These are phyloP conservation scores for Falciphora oryzae DNA, from an alignment of 2,329 filamentous ascomycete species.

Conservation along the genomic window DNA sequence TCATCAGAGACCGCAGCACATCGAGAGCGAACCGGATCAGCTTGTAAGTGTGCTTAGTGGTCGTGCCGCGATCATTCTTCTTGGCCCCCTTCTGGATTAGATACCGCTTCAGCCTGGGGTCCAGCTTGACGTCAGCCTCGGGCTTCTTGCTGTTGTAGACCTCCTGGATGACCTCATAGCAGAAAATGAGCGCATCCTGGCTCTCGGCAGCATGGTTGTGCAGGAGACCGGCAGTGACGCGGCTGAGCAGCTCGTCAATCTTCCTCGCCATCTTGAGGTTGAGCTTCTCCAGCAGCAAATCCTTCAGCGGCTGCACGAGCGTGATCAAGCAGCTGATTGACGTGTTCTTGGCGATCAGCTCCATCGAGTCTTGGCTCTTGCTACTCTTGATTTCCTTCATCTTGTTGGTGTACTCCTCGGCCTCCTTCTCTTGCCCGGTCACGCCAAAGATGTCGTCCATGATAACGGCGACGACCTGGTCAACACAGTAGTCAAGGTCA, in stretches of 20 bases:
- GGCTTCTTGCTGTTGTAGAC: slow-evolving; percentile 63
- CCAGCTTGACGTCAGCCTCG: slow-evolving; percentile 46
- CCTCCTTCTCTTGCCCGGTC: slow-evolving; percentile 92
- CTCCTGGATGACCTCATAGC: slow-evolving; percentile 87
- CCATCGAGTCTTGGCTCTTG: slow-evolving; percentile 98
- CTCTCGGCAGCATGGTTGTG: slow-evolving; percentile 75
- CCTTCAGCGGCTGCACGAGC: slow-evolving; percentile 71
- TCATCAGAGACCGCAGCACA: slow-evolving; percentile 75
- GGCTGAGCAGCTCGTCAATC: slow-evolving; percentile 79
- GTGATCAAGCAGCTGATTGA: slow-evolving; percentile 69
- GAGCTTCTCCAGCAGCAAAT: slow-evolving; percentile 76
- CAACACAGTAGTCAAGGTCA: slow-evolving; percentile 82
- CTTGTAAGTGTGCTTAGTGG: slow-evolving; percentile 79
- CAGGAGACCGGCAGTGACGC: slow-evolving; percentile 76
- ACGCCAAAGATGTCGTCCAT: slow-evolving; percentile 98
- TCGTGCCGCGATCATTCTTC: slow-evolving; percentile 65
- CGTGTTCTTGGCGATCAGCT: slow-evolving; percentile 77
- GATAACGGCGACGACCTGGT: slow-evolving; percentile 72
- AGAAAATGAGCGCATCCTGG: slow-evolving; percentile 84
- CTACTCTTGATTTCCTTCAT: slow-evolving; percentile 98
- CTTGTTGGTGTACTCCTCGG: slow-evolving; percentile 87
- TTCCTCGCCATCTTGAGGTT: slow-evolving; percentile 79
- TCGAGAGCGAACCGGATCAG: slow-evolving; percentile 84
- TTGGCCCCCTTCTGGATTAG: slow-evolving; percentile 75
- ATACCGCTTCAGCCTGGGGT: slow-evolving; percentile 64